These are phyloP conservation scores for Wickerhamomyces mucosus DNA, from an alignment of 805 yeast genomes.

Conservation along the genomic window DNA sequence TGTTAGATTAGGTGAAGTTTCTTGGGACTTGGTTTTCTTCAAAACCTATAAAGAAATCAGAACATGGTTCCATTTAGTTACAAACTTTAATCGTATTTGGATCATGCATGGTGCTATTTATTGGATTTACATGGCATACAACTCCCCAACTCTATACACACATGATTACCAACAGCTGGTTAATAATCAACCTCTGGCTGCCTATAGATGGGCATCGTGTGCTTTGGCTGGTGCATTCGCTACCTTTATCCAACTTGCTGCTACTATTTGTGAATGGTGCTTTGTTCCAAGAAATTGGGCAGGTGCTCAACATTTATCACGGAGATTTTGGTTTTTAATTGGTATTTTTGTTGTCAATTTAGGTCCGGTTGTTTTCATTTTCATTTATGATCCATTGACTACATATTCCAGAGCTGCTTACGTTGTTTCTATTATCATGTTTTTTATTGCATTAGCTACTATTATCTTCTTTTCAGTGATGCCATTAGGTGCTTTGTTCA, in stretches of 20 bases:
- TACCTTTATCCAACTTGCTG: constrained; percentile 66
- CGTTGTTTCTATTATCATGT: constrained; percentile 75
- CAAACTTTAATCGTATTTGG: constrained; percentile 98
- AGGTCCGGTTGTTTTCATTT: constrained; percentile 80
- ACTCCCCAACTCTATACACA: constrained; percentile 87
- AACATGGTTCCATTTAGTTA: constrained; percentile 93
- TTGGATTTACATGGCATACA: constrained; percentile 94
- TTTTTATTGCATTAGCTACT: constrained; percentile 81
- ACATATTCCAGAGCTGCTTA: constrained; percentile 63
- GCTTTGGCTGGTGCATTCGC: constrained; percentile 93
- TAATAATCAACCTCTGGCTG: constrained; percentile 81
- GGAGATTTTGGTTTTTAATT: constrained; percentile 73
- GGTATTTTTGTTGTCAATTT: constrained; percentile 61
- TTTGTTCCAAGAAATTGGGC: constrained; percentile 98
- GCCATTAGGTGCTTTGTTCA: constrained; percentile 96
- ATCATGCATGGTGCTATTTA: constrained; percentile 78
- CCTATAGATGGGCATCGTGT: constrained; percentile 86
- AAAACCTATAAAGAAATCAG: constrained; percentile 94
- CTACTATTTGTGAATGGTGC: constrained; percentile 88
- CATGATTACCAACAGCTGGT: constrained; percentile 73
- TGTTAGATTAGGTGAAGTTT: constrained; percentile 81
- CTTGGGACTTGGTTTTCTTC: constrained; percentile 87
- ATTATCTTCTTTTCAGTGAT: constrained; percentile 79
- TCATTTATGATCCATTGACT: constrained; percentile 66
- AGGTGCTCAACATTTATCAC: constrained; percentile 93